Evolutionary conservation across 2,329 filamentous ascomycete genomes (phyloP).

Genomic region (Didymella pinodella): DNA sequence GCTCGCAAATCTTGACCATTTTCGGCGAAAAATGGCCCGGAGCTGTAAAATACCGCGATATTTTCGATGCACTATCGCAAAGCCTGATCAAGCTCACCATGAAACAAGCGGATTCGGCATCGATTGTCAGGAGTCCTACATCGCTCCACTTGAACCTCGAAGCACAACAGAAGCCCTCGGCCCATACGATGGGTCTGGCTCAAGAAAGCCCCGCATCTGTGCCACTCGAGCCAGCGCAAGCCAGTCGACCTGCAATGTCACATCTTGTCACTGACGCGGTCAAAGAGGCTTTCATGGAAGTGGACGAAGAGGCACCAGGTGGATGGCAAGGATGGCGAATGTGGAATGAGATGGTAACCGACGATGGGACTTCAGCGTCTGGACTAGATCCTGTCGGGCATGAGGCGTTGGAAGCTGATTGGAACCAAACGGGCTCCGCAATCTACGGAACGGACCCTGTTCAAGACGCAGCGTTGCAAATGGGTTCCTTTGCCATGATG

Average conservation of each 20-base stretch:
- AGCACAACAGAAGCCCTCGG: not conserved
- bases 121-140: not conserved
- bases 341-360: slow-evolving; percentile 39
- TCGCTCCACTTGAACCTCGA: slow-evolving; percentile 4
- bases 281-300: slow-evolving; percentile 42
- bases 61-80: slow-evolving; percentile 35
- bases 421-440: not conserved
- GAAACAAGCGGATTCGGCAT: not conserved
- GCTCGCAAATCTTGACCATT: slow-evolving; percentile 37
- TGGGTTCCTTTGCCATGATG: not conserved
- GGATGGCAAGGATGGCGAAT: slow-evolving; percentile 41
- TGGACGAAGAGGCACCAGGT: slow-evolving; percentile 38
- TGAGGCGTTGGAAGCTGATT: not conserved
- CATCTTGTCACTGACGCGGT: slow-evolving; percentile 35
- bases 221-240: not conserved
- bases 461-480: slow-evolving; percentile 2
- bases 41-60: slow-evolving; percentile 40
- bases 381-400: not conserved
- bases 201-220: not conserved
- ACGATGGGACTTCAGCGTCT: not conserved
- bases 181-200: not conserved
- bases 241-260: slow-evolving; percentile 17
- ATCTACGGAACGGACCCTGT: slow-evolving; percentile 6
- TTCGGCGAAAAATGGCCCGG: slow-evolving; percentile 42
- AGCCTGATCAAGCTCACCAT: slow-evolving; percentile 28